These are phyloP conservation scores for Rachicladosporium sp. DNA, from an alignment of 2,329 filamentous ascomycete genomes.

Conservation along the genomic window DNA sequence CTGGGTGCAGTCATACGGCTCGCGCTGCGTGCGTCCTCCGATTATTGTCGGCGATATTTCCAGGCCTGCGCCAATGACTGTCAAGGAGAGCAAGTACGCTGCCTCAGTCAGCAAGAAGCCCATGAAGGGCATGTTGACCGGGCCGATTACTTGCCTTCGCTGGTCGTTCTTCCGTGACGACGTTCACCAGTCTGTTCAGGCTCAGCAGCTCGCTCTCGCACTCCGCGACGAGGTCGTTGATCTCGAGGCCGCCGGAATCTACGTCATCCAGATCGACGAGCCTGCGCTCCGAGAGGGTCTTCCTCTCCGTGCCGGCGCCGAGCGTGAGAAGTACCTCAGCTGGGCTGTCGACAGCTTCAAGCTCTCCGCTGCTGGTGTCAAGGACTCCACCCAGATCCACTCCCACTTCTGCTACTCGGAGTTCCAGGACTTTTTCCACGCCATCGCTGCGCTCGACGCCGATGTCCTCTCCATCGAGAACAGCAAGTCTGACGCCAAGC, in stretches of 20 bases:
- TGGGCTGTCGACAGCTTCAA: constrained; percentile 99
- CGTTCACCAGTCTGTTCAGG: constrained; percentile 97
- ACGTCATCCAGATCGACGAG: constrained; percentile 98
- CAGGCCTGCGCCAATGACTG: constrained; percentile 91
- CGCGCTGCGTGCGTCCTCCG: constrained; percentile 92
- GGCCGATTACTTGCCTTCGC: constrained; percentile 93
- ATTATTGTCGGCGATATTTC: constrained; percentile 99
- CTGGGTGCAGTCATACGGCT: constrained; percentile 98
- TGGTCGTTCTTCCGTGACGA: constrained; percentile 99
- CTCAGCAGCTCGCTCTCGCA: constrained; percentile 94
- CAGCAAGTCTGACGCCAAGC: constrained; percentile 99
- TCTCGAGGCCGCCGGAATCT: constrained; percentile 91
- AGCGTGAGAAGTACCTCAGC: constrained; percentile 90
- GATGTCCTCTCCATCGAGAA: constrained; percentile 99
- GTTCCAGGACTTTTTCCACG: constrained; percentile 99
- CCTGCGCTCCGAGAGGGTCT: constrained; percentile 98
- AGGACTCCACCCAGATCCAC: constrained; percentile 97
- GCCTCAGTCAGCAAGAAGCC: constrained; percentile 93
- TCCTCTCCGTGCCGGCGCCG: constrained; percentile 81
- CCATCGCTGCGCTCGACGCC: constrained; percentile 92
- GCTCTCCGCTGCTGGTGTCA: constrained; percentile 81
- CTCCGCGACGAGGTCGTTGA: constrained; percentile 97
- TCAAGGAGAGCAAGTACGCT: constrained; percentile 99
- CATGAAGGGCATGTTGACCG: constrained; percentile 99
- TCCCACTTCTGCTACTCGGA: constrained; percentile 99